These are phyloP conservation scores for Inonotus obliquus DNA, from an alignment of 1,284 basidiomycete species.

Conservation along the genomic window DNA sequence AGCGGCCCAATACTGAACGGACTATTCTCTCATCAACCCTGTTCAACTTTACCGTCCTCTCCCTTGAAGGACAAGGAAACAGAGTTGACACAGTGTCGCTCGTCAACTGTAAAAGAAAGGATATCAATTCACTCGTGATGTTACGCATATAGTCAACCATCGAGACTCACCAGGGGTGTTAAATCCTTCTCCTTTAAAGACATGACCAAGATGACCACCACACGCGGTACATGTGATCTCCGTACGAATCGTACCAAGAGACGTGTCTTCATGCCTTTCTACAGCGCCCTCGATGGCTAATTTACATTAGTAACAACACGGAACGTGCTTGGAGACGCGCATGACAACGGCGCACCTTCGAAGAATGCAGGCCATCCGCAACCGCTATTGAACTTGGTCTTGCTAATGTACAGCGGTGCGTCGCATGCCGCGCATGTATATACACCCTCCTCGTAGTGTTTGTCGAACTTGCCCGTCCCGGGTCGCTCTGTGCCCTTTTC, in stretches of 20 bases:
- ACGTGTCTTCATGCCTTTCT: constrained; percentile 58
- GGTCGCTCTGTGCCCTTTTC: constrained; percentile 84
- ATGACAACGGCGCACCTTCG: constrained; percentile 50
- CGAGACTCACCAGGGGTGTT: constrained; percentile 56
- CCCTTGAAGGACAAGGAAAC: constrained; percentile 78
- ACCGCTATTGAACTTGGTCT: constrained; percentile 89
- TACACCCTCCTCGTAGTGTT: constrained; percentile 59
- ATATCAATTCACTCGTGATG: constrained; percentile 25
- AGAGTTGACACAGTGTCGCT: constrained; percentile 90
- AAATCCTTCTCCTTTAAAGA: constrained; percentile 89
- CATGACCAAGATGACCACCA: constrained; percentile 89
- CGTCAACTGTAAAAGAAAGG: constrained; percentile 49
- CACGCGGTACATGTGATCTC: constrained; percentile 84
- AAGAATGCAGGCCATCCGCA: constrained; percentile 99
- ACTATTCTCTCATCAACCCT: constrained; percentile 2
- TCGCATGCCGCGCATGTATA: constrained; percentile 73
- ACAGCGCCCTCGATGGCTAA: constrained; percentile 88
- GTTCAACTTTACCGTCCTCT: constrained; percentile 32
- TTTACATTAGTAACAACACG: not conserved
- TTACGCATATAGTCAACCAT: constrained; percentile 20
- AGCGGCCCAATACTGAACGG: not conserved
- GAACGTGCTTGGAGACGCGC: not conserved
- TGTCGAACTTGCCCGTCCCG: constrained; percentile 76
- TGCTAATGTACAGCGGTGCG: constrained; percentile 78
- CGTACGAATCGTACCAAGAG: constrained; percentile 54